phyloP scores from a whole-genome alignment of 2,329 filamentous ascomycete species.

The Monilinia fructigena region DNA sequence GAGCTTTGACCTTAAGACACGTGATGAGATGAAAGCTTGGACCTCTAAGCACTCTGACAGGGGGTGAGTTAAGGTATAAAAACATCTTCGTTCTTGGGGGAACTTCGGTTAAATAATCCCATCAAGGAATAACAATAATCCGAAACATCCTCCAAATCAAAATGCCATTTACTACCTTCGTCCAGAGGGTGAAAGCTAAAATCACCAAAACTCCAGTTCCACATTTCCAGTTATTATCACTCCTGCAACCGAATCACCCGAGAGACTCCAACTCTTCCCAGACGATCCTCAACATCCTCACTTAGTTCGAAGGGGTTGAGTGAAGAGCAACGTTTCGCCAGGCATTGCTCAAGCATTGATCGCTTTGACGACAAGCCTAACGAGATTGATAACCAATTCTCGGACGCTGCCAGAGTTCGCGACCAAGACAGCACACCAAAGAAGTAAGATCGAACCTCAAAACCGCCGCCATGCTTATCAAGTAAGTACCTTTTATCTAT shows the following conservation, averaged over 20 bases:
- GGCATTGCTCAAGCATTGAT: background rate
- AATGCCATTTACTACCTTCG: background rate
- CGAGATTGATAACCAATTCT: background rate
- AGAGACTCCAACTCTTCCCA: background rate
- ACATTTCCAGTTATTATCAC: background rate
- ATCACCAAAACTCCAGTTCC: background rate
- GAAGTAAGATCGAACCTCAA: background rate
- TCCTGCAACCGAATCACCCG: background rate
- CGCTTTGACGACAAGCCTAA: background rate
- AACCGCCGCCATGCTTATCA: slow-evolving; percentile 15
- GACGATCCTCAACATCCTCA: slow-evolving; percentile 1
- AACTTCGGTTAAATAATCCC: background rate
- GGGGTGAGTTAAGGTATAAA: background rate
- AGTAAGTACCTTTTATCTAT: background rate
- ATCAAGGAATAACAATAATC: background rate
- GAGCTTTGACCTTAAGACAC: no score
- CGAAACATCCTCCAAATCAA: background rate
- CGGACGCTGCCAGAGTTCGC: background rate
- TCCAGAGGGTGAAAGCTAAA: background rate
- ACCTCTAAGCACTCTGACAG: background rate
- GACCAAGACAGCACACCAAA: background rate
- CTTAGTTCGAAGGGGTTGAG: background rate
- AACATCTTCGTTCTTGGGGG: background rate
- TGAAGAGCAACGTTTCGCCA: background rate
- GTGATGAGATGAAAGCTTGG: background rate